Conservation (phyloP, 306 rosid genomes). For the Gastrolobium villosum region DNA sequence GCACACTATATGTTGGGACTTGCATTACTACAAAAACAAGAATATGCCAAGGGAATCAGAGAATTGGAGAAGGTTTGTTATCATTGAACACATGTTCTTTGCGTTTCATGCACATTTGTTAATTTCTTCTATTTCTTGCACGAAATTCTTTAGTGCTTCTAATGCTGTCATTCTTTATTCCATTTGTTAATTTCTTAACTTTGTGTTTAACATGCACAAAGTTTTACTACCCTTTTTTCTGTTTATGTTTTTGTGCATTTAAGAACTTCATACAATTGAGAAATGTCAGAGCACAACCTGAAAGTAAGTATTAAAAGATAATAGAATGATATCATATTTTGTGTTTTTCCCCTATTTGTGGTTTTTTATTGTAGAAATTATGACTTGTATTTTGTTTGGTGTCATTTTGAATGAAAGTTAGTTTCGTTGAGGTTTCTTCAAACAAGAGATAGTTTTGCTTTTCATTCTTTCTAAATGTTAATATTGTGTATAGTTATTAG, state of each 20-base stretch:
- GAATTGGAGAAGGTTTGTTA: slow-evolving; percentile 82
- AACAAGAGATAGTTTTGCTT: neutral
- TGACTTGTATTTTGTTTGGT: neutral
- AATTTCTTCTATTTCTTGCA: slow-evolving; percentile 5
- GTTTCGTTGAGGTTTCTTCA: neutral
- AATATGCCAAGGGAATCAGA: slow-evolving; percentile 71
- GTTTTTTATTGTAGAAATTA: neutral
- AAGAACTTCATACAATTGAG: slow-evolving; percentile 18
- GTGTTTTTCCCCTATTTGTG: neutral
- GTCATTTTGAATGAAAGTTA: neutral
- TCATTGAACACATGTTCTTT: slow-evolving; percentile 32
- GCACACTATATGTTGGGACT: slow-evolving; percentile 96
- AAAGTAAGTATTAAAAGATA: neutral
- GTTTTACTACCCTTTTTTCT: neutral
- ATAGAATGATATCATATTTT: neutral
- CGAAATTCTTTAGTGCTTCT: slow-evolving; percentile 27
- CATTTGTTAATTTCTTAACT: too few species aligned
- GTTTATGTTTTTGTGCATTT: slow-evolving; percentile 15
- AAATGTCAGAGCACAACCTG: neutral
- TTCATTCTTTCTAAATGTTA: neutral
- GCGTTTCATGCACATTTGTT: slow-evolving; percentile 38
- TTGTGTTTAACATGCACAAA: neutral
- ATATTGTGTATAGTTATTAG: neutral
- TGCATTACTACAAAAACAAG: slow-evolving; percentile 70
- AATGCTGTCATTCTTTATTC: neutral